Evolutionary conservation across 345 rosid species (phyloP).

Genomic region (Lagerstroemia speciosa): DNA sequence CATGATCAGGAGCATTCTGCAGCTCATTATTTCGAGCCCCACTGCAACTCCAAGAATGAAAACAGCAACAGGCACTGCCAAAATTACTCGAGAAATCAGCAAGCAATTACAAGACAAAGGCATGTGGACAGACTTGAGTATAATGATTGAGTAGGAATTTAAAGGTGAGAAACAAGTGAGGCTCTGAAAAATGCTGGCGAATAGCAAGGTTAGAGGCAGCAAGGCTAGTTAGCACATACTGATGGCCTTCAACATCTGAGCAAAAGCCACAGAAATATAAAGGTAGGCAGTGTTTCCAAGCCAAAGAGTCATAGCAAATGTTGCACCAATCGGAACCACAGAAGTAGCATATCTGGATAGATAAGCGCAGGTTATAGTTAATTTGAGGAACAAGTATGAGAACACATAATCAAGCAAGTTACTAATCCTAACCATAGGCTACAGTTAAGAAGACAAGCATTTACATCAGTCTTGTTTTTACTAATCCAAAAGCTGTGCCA

Average conservation of each 20-base stretch:
- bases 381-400: background rate
- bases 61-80: conserved; percentile 98
- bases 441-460: background rate
- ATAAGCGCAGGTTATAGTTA: conserved; percentile 14
- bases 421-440: background rate
- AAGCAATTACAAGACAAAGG: background rate
- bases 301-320: conserved; percentile 99
- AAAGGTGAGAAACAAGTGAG: background rate
- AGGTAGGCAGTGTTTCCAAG: conserved; percentile 96
- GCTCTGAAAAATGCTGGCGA: too few relatives aligned
- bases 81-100: conserved; percentile 20
- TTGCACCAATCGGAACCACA: conserved; percentile 91
- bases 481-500: background rate
- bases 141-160: background rate
- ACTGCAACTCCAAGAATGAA: conserved; percentile 88
- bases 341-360: conserved; percentile 64
- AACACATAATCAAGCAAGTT: background rate
- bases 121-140: background rate
- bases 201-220: background rate
- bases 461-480: background rate
- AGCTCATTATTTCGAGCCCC: conserved; percentile 91
- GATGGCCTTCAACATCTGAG: conserved; percentile 95
- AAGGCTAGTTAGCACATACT: conserved; percentile 38
- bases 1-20: conserved; percentile 93
- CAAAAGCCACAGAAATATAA: conserved; percentile 90